Percentiles rank a stretch among this genome's conserved stretches.
Evolutionary conservation across 1,139 yeast species (phyloP).

Genomic region (Sugiyamaella japonica): DNA sequence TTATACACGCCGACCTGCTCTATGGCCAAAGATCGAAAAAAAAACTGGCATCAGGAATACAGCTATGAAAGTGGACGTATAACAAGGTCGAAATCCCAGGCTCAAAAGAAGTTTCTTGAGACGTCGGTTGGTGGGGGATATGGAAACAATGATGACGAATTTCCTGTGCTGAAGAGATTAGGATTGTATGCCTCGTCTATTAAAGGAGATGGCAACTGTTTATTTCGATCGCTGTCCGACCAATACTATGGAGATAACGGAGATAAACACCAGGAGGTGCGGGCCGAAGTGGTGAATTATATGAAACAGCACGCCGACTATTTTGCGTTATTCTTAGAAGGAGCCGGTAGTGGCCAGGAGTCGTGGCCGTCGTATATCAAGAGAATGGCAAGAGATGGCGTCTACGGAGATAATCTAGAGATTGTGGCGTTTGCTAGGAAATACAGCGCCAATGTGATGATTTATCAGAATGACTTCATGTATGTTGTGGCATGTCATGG

Average conservation of each 20-base stretch:
- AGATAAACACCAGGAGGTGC: slow-evolving; percentile 35
- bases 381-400: slow-evolving; percentile 44
- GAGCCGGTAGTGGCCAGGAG: slow-evolving; percentile 31
- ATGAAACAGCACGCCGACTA: slow-evolving; percentile 36
- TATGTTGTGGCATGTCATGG: slow-evolving; percentile 36
- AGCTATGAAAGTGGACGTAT: slow-evolving; percentile 21
- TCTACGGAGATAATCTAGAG: slow-evolving; percentile 46
- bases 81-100: slow-evolving; percentile 23
- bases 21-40: slow-evolving; percentile 12
- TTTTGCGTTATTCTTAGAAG: slow-evolving; percentile 38
- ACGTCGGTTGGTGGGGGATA: not conserved
- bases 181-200: slow-evolving; percentile 43
- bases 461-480: slow-evolving; percentile 42
- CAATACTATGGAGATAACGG: slow-evolving; percentile 44
- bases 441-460: slow-evolving; percentile 37
- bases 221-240: slow-evolving; percentile 46
- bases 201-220: slow-evolving; percentile 47
- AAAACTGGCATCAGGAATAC: slow-evolving; percentile 15
- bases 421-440: slow-evolving; percentile 44
- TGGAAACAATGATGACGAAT: slow-evolving; percentile 34
- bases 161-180: slow-evolving; percentile 40
- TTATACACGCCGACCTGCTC: not conserved
- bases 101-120: slow-evolving; percentile 10
- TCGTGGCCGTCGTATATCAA: slow-evolving; percentile 41
- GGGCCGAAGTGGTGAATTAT: slow-evolving; percentile 39